Conservation (phyloP, 345 rosid species). For the Salix purpurea region DNA sequence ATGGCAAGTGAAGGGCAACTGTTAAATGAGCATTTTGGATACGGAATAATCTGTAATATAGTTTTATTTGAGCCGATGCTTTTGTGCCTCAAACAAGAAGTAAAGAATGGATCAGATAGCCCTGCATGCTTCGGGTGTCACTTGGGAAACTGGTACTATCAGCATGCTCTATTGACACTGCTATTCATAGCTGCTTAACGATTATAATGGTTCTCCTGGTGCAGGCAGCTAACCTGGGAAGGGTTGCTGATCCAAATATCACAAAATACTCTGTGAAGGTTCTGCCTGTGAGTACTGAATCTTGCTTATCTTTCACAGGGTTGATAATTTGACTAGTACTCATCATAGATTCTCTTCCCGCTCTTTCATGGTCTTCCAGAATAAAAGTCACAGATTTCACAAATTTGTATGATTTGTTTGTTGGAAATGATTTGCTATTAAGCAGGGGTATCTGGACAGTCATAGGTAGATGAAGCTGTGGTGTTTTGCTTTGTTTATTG, state of each 20-base stretch:
- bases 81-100: neutral
- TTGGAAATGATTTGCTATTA: neutral
- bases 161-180: neutral
- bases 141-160: neutral
- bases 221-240: conserved; percentile 68
- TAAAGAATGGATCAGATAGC: neutral
- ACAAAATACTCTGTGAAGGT: conserved; percentile 78
- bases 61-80: neutral
- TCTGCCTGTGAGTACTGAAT: conserved; percentile 59
- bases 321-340: neutral
- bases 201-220: conserved; percentile 6
- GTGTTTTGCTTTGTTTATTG: neutral
- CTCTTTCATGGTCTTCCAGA: neutral
- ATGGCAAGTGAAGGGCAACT: neutral
- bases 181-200: neutral
- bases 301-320: neutral
- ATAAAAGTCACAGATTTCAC: neutral
- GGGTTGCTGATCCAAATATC: conserved; percentile 55
- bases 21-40: neutral
- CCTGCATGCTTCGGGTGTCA: neutral
- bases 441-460: neutral
- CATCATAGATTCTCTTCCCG: neutral
- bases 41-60: neutral
- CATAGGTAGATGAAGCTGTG: neutral
- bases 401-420: neutral